A percentile compares a stretch with the other conserved stretches of the same genome.
Evolutionary conservation across 345 rosid genomes (phyloP).

Genomic region (Microcos paniculata): DNA sequence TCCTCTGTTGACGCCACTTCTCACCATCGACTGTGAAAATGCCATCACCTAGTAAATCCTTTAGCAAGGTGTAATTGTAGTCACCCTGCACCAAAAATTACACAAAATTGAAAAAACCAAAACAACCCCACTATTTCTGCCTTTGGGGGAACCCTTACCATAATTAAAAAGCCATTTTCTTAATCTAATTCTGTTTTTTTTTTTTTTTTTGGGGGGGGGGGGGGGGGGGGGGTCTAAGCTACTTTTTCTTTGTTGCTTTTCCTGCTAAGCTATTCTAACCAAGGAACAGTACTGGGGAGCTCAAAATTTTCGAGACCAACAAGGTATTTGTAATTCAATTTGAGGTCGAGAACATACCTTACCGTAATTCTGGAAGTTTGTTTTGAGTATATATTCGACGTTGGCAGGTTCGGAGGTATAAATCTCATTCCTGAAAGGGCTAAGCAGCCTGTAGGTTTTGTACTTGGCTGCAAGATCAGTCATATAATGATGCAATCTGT

Average conservation of each 20-base stretch:
- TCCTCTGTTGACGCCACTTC: constrained; percentile 51
- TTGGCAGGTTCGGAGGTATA: constrained; percentile 44
- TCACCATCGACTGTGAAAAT: constrained; percentile 45
- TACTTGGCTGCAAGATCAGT: constrained; percentile 41
- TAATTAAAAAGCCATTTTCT: not conserved
- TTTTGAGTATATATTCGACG: constrained; percentile 46
- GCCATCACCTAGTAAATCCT: constrained; percentile 45
- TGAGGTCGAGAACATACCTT: constrained; percentile 23
- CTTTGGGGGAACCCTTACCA: not conserved
- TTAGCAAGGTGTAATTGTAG: constrained; percentile 34
- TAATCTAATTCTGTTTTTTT: too few relatives aligned
- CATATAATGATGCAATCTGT: constrained; percentile 49
- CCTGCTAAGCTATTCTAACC: too few relatives aligned
- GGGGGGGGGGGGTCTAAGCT: too few relatives aligned
- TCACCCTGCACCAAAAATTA: constrained; percentile 27
- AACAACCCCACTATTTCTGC: not conserved
- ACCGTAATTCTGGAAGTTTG: constrained; percentile 45
- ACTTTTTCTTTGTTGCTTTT: too few relatives aligned
- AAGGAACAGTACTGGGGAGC: too few relatives aligned
- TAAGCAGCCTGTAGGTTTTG: constrained; percentile 44
- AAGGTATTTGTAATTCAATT: too few relatives aligned
- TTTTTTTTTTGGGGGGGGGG: too few relatives aligned
- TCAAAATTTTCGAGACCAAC: not conserved
- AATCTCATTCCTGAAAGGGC: constrained; percentile 42
- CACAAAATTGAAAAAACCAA: not conserved